Base-by-base conservation (phyloP, 2,329 filamentous ascomycete genomes). In the Davidsoniella virescens region DNA sequence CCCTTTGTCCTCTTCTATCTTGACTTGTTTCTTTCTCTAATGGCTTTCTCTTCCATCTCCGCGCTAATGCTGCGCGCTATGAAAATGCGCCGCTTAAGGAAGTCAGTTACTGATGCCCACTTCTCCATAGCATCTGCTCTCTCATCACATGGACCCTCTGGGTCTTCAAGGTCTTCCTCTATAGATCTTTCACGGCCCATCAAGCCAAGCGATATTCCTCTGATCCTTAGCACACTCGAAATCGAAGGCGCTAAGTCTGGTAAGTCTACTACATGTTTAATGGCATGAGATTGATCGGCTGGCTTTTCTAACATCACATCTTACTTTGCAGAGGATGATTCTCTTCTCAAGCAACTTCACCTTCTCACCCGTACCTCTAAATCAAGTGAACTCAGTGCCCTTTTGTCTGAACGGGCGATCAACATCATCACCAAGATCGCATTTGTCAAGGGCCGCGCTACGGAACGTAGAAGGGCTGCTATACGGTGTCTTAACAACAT, bases 401-500 rank as follows among this genome's bases (percentile, higher is more conserved):
- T 53, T 42, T 39, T 53, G 14, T 50, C 47, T 14, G 39, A 53
- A 43, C 17, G 38, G 37, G 48, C 51, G 8, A 38, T 53, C 44
- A 40, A 50, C 20, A 23, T 50, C 16, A 50, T 53, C 20, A 29
- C 51, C 25, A 47, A 50, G 44, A 43, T 50, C 37, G 51, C 51
- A 26, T 37, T 53, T 44, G 47, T 53, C 18, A 47, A 50, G 16
- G 51, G 51, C n/a, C 50, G 50, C 17, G 17, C 51, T 3, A 50
- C 47, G 8, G 43, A 50, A 26, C 48, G 47, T 16, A 45, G 48
- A 37, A 45, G 48, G 17, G 44, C 51, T 9, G 47, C 51, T 26
- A 47, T 53, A 7, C 47, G 51, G 12, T 50, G 47, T 42, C 37
- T 55, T 2, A 55, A 54, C 49, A 55, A 55, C 40, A 54, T 55